Base-by-base conservation (phyloP, 1,139 yeast genomes). In the Sugiyamaella sp. region DNA sequence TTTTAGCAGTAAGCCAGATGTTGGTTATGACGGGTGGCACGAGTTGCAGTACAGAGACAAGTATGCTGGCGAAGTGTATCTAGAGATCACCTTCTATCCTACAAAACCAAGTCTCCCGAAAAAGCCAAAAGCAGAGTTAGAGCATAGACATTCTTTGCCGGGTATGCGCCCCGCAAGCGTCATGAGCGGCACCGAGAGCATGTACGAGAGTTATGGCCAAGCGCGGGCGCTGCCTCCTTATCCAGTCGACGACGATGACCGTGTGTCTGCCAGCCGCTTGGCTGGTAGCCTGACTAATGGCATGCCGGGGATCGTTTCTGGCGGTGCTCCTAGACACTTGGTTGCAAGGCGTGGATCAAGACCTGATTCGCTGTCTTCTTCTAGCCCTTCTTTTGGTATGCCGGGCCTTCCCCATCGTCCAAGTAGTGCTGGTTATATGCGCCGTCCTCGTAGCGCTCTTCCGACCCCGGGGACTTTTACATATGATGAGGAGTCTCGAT, bases 41-140 rank as follows among this genome's bases (percentile, higher is more conserved):
- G 84, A 82, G 45, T 74, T 93, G 57, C 74, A 76, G 37, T 81
- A 81, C 65, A 82, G 81, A 54, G 85, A 83, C n/a, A 80, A 83
- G 63, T 82, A 87, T 53, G 97, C 97, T 0, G 99, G 99, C 1
- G 88, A 82, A 71, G 81, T 93, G 1, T 91, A 85, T 69, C 72
- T 95, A 52, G 98, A 93, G 66, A 85, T 93, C 86, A 89, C 98
- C 0, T 93, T 89, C 66, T 89, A 89, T 66, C 95, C 97, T 2
- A 45, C 61, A 4, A 52, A 52, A 27, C 66, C 68, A 3, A 51
- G 54, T 12, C 55, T 63, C 27, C 68, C 68, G 4, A 63, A 63
- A 21, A 63, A 61, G 14, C 48, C 48, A 3, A 35, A 22, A 20
- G 32, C 10, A 3, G 33, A 12, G 5, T 21, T 39, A 8, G 24